These are phyloP conservation scores for Candida piceae DNA, from an alignment of 805 yeast species.

Conservation along the genomic window DNA sequence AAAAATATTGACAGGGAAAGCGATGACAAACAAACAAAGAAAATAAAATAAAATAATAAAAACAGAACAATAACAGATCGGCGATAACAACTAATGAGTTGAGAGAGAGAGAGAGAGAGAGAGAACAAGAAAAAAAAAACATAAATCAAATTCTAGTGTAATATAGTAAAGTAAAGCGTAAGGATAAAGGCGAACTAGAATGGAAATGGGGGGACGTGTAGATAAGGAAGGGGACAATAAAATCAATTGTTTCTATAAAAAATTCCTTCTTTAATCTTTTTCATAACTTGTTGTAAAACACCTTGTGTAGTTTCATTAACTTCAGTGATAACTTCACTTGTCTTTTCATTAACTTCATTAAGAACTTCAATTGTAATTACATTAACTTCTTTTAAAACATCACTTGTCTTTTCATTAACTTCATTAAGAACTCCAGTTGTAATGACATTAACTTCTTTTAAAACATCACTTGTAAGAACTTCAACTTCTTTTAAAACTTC, in stretches of 20 bases:
- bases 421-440: conserved; percentile 16
- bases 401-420: conserved; percentile 16
- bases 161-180: too few relatives aligned
- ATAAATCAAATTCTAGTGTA: too few relatives aligned
- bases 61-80: too few relatives aligned
- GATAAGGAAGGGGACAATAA: too few relatives aligned
- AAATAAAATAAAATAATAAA: too few relatives aligned
- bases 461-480: conserved; percentile 20
- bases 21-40: too few relatives aligned
- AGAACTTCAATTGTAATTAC: conserved; percentile 11
- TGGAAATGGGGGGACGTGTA: background rate
- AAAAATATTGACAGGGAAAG: too few relatives aligned
- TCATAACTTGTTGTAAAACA: background rate
- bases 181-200: too few relatives aligned
- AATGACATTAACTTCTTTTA: conserved; percentile 22
- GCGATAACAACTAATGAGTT: too few relatives aligned
- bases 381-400: conserved; percentile 15
- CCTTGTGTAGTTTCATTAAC: conserved; percentile 7
- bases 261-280: conserved; percentile 4
- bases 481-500: conserved; percentile 21
- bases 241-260: conserved; percentile 6
- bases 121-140: too few relatives aligned
- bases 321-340: too few relatives aligned
- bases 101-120: too few relatives aligned
- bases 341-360: conserved; percentile 11